These are phyloP conservation scores for Schwanniomyces polymorphus DNA, from an alignment of 805 yeast genomes.

Conservation along the genomic window DNA sequence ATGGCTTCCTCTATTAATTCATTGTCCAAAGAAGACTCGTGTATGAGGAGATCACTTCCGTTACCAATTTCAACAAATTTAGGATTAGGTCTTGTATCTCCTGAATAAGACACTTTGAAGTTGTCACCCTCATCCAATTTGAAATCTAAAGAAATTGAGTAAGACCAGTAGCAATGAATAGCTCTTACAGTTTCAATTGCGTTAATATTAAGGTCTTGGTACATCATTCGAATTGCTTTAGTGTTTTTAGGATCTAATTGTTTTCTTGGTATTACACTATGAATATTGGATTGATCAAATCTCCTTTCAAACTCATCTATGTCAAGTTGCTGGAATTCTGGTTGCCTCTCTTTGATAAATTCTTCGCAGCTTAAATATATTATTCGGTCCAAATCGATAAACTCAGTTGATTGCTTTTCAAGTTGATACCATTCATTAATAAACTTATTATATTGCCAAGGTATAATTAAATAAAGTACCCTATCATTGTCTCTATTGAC, in stretches of 20 bases:
- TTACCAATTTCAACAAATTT: conserved; percentile 66
- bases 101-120: conserved; percentile 84
- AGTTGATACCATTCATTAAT: conserved; percentile 65
- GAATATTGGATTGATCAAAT: conserved; percentile 20
- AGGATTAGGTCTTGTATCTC: conserved; percentile 87
- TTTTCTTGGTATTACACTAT: conserved; percentile 16
- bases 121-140: conserved; percentile 35
- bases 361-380: conserved; percentile 62
- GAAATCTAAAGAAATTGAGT: conserved; percentile 57
- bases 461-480: conserved; percentile 62
- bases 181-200: conserved; percentile 69
- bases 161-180: conserved; percentile 81
- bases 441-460: conserved; percentile 72
- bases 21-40: conserved; percentile 91
- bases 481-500: conserved; percentile 28
- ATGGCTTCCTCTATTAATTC: conserved; percentile 75
- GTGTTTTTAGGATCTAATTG: conserved; percentile 26
- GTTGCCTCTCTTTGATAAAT: conserved; percentile 37
- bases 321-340: conserved; percentile 26
- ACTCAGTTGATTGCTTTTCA: conserved; percentile 30
- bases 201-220: conserved; percentile 41
- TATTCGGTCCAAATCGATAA: conserved; percentile 41
- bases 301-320: conserved; percentile 33
- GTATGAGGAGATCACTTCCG: conserved; percentile 73
- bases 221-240: conserved; percentile 32